Conservation (phyloP, 1,139 yeast genomes). For the Candida pseudoviswanathii region DNA sequence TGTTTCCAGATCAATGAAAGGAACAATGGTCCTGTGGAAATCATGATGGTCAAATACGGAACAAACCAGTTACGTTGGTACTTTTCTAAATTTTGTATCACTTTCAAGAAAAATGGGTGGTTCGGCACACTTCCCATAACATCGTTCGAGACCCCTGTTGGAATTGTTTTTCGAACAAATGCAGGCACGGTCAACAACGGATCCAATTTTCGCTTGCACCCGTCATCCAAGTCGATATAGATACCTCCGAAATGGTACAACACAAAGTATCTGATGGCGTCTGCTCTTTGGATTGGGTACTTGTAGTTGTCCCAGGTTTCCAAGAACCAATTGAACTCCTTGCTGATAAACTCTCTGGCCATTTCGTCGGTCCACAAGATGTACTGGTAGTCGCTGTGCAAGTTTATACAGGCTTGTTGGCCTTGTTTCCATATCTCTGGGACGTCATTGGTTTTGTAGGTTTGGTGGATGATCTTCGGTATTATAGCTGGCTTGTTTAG, state of each 20-base stretch:
- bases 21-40: slow-evolving; percentile 89
- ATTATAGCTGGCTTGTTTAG: slow-evolving; percentile 55
- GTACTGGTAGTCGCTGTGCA: slow-evolving; percentile 87
- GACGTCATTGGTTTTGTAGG: slow-evolving; percentile 75
- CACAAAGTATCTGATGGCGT: slow-evolving; percentile 88
- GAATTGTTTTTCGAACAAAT: slow-evolving; percentile 82
- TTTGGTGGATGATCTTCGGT: slow-evolving; percentile 92
- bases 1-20: slow-evolving; percentile 86
- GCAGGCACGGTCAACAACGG: slow-evolving; percentile 82
- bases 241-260: slow-evolving; percentile 85
- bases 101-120: slow-evolving; percentile 83
- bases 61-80: slow-evolving; percentile 76
- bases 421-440: slow-evolving; percentile 84
- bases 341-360: slow-evolving; percentile 76
- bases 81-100: slow-evolving; percentile 59
- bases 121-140: slow-evolving; percentile 88
- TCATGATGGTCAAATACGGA: slow-evolving; percentile 92
- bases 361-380: slow-evolving; percentile 88
- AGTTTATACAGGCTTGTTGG: slow-evolving; percentile 70
- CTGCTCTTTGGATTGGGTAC: slow-evolving; percentile 87
- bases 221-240: slow-evolving; percentile 89
- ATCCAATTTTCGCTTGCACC: slow-evolving; percentile 75
- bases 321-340: slow-evolving; percentile 85
- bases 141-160: slow-evolving; percentile 91
- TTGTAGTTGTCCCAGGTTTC: slow-evolving; percentile 74